Base-by-base conservation (phyloP, 495 filamentous ascomycete species). In the Aspergillus bridgeri region DNA sequence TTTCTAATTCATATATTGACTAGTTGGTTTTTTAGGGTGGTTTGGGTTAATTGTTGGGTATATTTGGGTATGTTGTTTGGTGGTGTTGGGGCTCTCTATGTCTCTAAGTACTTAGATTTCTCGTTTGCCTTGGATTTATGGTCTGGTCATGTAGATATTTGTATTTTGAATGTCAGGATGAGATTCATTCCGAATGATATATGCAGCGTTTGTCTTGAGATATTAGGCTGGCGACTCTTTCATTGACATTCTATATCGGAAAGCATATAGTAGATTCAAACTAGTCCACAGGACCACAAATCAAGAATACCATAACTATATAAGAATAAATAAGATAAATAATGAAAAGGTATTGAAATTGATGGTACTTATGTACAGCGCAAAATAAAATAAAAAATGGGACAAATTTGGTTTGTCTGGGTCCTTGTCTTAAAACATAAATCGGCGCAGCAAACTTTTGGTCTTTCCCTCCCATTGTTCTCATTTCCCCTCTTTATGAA, bases 401-500 rank as follows among this genome's bases (percentile, higher is more conserved):
- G 17, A 38, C 33, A 38, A 11, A 15, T 15, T 38, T 13, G 8
- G 33, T 15, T 38, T 38, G 17, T 48, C 21, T 21, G 47, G 47
- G 21, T 21, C 47, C n/a, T 23, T 48, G 19, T 29, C 27, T 29
- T 29, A 38, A 38, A 11, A 38, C 1, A 38, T 15, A 38, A 38
- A 38, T 38, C 33, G 33, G 33, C 33, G 11, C 33, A 38, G 33
- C 22, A 20, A 47, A 23, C 22, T 25, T 51, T 51, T 33, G n/a
- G 21, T 9, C 25, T 33, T 51, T 51, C 29, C 29, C 15, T 29
- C 29, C 21, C 25, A 23, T 51, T 51, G 22, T 51, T 47, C 42
- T 42, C 42, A 19, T 44, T 46, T 46, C 52, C 52, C 42, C 23
- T 47, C 46, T 3, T 47, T 47, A 23, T 51, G 25, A 20, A 38